Conservation (phyloP, 1,284 basidiomycete species). For the Cutaneotrichosporon cavernicola region DNA sequence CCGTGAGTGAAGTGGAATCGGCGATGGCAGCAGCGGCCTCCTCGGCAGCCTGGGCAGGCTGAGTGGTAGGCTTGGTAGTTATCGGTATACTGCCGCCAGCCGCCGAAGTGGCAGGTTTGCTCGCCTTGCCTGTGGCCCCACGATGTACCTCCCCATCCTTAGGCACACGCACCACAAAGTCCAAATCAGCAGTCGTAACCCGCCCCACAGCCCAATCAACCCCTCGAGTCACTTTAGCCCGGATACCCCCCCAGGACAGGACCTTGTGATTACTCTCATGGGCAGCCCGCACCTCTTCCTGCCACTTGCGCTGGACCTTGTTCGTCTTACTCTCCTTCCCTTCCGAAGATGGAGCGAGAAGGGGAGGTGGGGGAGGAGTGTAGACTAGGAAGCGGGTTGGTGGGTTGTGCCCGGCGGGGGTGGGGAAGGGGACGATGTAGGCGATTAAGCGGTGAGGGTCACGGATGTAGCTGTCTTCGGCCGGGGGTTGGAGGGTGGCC, state of each 20-base stretch:
- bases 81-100: too few relatives aligned
- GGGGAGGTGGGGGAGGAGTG: conserved; percentile 28
- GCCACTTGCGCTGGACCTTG: conserved; percentile 28
- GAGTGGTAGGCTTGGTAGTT: not conserved
- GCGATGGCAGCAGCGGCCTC: not conserved
- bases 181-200: conserved; percentile 26
- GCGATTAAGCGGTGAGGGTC: conserved; percentile 29
- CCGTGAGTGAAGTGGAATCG: not conserved
- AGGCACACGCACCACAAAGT: conserved; percentile 28
- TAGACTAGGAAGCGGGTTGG: conserved; percentile 28
- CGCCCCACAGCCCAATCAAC: conserved; percentile 24
- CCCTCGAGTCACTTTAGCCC: conserved; percentile 19
- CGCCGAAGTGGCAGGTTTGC: not conserved
- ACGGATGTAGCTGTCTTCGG: conserved; percentile 24
- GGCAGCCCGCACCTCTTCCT: conserved; percentile 27
- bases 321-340: conserved; percentile 13
- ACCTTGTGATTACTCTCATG: conserved; percentile 19
- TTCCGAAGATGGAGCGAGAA: conserved; percentile 16
- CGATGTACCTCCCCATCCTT: conserved; percentile 17
- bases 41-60: not conserved
- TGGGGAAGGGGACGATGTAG: conserved; percentile 28
- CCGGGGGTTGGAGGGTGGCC: not conserved
- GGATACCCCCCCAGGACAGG: conserved; percentile 9
- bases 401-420: conserved; percentile 9
- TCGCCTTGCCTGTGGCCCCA: not conserved